Evolutionary conservation across 2,329 filamentous ascomycete species (phyloP), one percentile per base, ranked within the genome.

Genomic region (Pseudogymnoascus sp.): DNA sequence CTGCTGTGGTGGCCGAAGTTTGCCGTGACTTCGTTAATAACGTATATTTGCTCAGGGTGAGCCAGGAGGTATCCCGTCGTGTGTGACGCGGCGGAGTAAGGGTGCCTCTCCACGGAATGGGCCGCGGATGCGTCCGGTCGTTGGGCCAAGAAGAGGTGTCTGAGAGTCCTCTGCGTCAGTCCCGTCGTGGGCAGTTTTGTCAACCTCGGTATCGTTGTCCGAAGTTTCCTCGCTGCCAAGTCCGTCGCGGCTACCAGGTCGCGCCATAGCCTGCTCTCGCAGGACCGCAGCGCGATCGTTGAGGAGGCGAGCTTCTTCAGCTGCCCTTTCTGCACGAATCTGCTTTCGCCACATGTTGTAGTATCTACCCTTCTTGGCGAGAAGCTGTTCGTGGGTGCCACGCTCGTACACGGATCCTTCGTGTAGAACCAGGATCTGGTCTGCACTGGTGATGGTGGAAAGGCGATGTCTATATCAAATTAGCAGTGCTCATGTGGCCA

Each of bases 381-480:
- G 78, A 3, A 96, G 80, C 67, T 93, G 85, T 13, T 88, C 82
- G 70, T 96, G 92, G 0, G 86, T 92, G 13, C 91, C 91, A 57
- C 82, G 81, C 75, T 96, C 91, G 11, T 84, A 83, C 59, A 96
- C 87, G 50, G 82, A 80, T n/a, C 91, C 91, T 63, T 86, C 83
- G 66, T 90, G 85, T 5, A 96, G 78, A 7, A 95, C 90, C 58
- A 95, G 79, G 64, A 96, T 96, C 69, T 92, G 89, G 72, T 96
- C 89, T 8, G 91, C 91, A 62, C 89, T 94, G 85, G 89, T 92
- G 68, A 96, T 93, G 1, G 92, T 96, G 33, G 90, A 94, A 24
- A 96, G 78, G 60, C 90, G 87, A 72, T 95, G 90, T 60, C 83
- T 85, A 44, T 36, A 15, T 29, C 17, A 31, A 10, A 24, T 64